These are phyloP conservation scores for Puccinellia tenuiflora DNA, from an alignment of 176 grass and related monocot genomes.

Conservation along the genomic window DNA sequence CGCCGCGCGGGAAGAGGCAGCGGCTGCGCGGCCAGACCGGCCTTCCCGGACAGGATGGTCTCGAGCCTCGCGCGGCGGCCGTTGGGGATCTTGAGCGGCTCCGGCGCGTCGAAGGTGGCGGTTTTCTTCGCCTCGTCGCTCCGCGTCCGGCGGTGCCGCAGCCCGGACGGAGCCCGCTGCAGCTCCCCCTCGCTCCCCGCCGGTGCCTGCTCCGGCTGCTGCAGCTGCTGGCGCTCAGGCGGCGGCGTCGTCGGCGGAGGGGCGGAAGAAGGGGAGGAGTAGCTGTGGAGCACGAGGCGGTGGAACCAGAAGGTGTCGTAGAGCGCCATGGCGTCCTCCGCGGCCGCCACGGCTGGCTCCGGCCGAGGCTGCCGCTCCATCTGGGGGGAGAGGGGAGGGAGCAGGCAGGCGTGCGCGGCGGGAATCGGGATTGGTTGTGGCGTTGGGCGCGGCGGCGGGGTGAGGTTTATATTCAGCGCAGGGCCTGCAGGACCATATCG, in stretches of 20 bases:
- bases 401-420: not conserved
- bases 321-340: constrained; percentile 27
- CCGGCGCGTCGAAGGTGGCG: constrained; percentile 21
- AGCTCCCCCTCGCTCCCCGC: not conserved
- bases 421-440: not conserved
- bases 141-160: constrained; percentile 54
- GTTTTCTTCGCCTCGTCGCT: constrained; percentile 36
- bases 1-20: not conserved
- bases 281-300: constrained; percentile 45
- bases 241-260: not conserved
- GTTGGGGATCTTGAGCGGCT: constrained; percentile 31
- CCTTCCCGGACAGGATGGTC: constrained; percentile 72
- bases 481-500: too few relatives aligned
- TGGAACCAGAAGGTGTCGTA: constrained; percentile 71
- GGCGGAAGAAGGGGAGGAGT: not conserved
- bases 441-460: constrained; percentile 5
- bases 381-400: too few relatives aligned
- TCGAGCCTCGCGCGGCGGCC: constrained; percentile 32
- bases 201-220: not conserved
- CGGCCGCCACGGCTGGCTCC: not conserved
- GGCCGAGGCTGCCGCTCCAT: constrained; percentile 25
- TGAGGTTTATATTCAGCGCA: constrained; percentile 6
- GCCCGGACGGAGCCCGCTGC: not conserved
- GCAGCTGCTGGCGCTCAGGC: not conserved
- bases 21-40: constrained; percentile 17